Conservation (phyloP, 164 flowering plant species). For the Houttuynia cordata region DNA sequence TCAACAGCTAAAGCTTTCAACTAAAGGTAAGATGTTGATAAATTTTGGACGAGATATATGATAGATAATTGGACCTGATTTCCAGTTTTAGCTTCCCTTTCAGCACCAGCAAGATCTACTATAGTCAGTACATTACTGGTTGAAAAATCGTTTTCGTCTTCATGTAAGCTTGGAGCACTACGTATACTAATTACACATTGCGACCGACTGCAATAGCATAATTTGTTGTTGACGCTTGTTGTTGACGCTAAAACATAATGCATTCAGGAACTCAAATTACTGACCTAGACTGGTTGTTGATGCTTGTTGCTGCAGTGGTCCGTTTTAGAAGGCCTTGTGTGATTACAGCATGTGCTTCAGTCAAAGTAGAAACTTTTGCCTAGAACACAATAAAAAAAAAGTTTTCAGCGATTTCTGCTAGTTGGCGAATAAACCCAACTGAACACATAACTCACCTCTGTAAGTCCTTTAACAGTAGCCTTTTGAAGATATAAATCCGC, state of each 20-base stretch:
- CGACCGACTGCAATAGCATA: conserved; percentile 54
- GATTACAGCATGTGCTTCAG: conserved; percentile 56
- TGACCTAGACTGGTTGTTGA: conserved; percentile 81
- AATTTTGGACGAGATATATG: no score
- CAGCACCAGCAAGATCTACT: conserved; percentile 92
- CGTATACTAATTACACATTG: conserved; percentile 80
- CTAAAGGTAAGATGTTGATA: neutral
- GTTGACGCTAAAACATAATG: neutral
- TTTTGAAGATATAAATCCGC: conserved; percentile 41
- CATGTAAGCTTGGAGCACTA: conserved; percentile 6
- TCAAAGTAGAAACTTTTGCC: conserved; percentile 33
- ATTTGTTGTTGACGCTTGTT: no score
- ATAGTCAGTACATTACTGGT: conserved; percentile 39
- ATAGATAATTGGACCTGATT: conserved; percentile 44
- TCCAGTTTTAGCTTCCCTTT: conserved; percentile 78
- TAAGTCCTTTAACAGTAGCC: conserved; percentile 51
- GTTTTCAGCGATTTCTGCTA: neutral
- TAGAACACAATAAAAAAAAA: conserved; percentile 12
- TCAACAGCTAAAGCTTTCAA: no score
- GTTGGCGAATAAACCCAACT: neutral
- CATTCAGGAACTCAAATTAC: neutral
- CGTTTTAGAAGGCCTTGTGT: conserved; percentile 60
- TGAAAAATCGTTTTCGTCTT: conserved; percentile 17
- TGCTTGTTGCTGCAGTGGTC: conserved; percentile 64
- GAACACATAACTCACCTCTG: conserved; percentile 42